Evolutionary conservation across 768 basidiomycete genomes (phyloP).

Genomic region (Lentinula raphanica): DNA sequence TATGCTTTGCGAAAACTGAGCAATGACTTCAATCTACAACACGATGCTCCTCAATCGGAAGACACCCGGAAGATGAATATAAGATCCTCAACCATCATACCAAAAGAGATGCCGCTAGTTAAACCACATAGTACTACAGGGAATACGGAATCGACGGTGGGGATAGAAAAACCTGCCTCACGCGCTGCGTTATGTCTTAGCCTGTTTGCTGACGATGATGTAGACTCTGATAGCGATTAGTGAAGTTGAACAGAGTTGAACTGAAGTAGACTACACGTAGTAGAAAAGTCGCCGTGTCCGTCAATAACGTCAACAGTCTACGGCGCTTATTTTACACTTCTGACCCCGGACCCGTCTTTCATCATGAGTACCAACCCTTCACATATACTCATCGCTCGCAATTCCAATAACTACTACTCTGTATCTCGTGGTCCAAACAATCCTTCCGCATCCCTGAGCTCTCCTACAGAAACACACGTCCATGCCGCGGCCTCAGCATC

Average conservation of each 20-base stretch:
- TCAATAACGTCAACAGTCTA: no score
- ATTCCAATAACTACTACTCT: constrained; percentile 19
- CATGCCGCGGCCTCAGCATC: constrained; percentile 82
- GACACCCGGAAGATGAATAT: no score
- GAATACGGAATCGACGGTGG: background rate
- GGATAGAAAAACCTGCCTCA: background rate
- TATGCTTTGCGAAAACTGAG: background rate
- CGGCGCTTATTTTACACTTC: background rate
- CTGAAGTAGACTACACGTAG: background rate
- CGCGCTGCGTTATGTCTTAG: background rate
- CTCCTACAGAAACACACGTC: constrained; percentile 84
- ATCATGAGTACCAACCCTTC: constrained; percentile 71
- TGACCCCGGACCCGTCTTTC: background rate
- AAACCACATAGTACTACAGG: no score
- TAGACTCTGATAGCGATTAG: background rate
- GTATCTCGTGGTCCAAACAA: constrained; percentile 66
- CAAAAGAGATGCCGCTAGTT: background rate
- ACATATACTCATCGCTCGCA: constrained; percentile 84
- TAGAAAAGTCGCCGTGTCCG: background rate
- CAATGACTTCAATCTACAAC: no score
- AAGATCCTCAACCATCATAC: no score
- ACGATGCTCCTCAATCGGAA: no score
- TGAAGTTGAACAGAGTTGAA: no score
- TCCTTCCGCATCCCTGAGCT: constrained; percentile 75
- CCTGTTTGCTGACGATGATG: background rate